Evolutionary conservation across 2,329 filamentous ascomycete species (phyloP).

Genomic region (Neobulgaria alba): DNA sequence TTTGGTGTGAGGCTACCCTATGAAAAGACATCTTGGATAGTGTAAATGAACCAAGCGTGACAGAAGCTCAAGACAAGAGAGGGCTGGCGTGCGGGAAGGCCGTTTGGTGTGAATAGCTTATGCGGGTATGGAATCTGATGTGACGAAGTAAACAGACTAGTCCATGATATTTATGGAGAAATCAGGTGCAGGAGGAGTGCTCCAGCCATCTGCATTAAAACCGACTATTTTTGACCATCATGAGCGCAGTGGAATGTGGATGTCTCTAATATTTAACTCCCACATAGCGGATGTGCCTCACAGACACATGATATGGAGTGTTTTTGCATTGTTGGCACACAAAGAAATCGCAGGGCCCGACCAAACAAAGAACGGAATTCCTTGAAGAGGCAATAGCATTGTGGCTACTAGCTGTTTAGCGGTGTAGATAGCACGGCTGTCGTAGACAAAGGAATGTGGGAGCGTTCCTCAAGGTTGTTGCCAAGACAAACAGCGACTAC

Average conservation of each 20-base stretch:
- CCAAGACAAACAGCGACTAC: no score
- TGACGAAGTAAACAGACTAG: conserved; percentile 18
- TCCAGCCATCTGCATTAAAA: conserved; percentile 24
- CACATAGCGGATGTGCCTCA: no score
- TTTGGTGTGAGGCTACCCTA: conserved; percentile 22
- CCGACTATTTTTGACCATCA: conserved; percentile 10
- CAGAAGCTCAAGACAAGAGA: neutral
- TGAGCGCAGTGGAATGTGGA: conserved; percentile 13
- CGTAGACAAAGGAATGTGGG: neutral
- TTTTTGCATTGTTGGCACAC: conserved; percentile 6
- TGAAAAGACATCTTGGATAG: conserved; percentile 22
- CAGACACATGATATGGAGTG: conserved; percentile 13
- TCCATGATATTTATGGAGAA: conserved; percentile 25
- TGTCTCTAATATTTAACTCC: conserved; percentile 8
- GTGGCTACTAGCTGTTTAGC: neutral
- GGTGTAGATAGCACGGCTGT: neutral
- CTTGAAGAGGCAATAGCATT: conserved; percentile 6
- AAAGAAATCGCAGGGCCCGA: conserved; percentile 4
- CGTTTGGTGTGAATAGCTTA: conserved; percentile 11
- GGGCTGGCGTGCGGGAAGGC: conserved; percentile 12
- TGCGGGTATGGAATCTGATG: conserved; percentile 18
- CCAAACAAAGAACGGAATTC: conserved; percentile 2
- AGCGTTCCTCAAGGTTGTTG: no score
- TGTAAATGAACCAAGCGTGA: conserved; percentile 4
- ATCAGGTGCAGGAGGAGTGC: conserved; percentile 9